These are phyloP conservation scores for Thelonectria blattea DNA, from an alignment of 2,329 filamentous ascomycete species.

Conservation along the genomic window DNA sequence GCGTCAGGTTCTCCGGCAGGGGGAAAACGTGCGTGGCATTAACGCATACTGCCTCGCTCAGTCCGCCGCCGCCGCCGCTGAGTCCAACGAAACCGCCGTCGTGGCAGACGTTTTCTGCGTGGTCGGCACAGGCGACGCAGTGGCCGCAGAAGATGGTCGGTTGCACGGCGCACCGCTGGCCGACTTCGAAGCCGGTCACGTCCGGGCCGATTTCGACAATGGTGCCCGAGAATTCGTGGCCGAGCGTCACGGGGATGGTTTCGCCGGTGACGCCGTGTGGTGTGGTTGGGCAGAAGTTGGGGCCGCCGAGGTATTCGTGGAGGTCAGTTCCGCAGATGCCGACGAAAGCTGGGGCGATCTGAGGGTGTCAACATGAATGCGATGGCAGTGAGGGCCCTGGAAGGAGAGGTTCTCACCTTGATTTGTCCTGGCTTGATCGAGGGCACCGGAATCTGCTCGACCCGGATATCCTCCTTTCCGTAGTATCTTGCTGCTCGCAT, in stretches of 20 bases:
- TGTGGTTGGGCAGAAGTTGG: slow-evolving; percentile 50
- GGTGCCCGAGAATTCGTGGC: slow-evolving; percentile 69
- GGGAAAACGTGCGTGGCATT: slow-evolving; percentile 54
- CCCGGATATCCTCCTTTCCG: slow-evolving; percentile 60
- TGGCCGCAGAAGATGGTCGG: slow-evolving; percentile 64
- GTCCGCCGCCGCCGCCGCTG: slow-evolving; percentile 57
- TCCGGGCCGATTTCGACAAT: slow-evolving; percentile 63
- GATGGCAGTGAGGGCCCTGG: slow-evolving; percentile 39
- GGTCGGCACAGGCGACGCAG: slow-evolving; percentile 60
- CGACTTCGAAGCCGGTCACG: slow-evolving; percentile 54
- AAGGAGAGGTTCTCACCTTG: slow-evolving; percentile 27
- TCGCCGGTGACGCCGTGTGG: slow-evolving; percentile 66
- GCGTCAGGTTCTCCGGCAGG: slow-evolving; percentile 55
- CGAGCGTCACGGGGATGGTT: slow-evolving; percentile 63
- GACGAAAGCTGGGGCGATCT: slow-evolving; percentile 36
- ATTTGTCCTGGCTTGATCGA: slow-evolving; percentile 57
- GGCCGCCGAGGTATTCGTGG: slow-evolving; percentile 38
- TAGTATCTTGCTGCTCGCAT: slow-evolving; percentile 63
- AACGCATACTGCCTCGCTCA: slow-evolving; percentile 61
- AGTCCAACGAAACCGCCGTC: slow-evolving; percentile 45
- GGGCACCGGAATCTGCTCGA: slow-evolving; percentile 57
- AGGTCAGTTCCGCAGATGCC: slow-evolving; percentile 18
- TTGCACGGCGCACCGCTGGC: slow-evolving; percentile 64
- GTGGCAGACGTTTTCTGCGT: slow-evolving; percentile 64
- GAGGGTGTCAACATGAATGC: slow-evolving; percentile 36